phyloP scores from a whole-genome alignment of 2,329 filamentous ascomycete genomes.

The Chaetomium globosum region DNA sequence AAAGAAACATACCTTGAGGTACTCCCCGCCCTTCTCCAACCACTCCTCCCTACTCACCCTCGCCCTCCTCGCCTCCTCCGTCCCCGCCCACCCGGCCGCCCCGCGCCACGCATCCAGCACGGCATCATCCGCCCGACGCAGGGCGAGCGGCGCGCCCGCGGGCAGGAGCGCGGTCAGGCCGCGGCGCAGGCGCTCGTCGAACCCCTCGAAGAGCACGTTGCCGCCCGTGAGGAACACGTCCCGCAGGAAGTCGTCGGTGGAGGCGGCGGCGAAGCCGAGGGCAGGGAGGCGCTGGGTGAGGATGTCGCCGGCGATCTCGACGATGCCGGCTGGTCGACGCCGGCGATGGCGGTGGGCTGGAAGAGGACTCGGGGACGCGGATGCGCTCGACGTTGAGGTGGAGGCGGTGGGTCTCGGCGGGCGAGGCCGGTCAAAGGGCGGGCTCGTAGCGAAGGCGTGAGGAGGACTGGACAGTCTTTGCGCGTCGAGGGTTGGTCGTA shows the following conservation, averaged over 20 bases:
- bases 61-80: constrained; percentile 60
- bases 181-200: constrained; percentile 76
- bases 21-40: constrained; percentile 87
- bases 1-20: constrained; percentile 71
- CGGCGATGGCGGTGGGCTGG: constrained; percentile 80
- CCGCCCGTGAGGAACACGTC: constrained; percentile 97
- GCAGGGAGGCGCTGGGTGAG: constrained; percentile 75
- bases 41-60: constrained; percentile 82
- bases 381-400: constrained; percentile 97
- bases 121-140: constrained; percentile 75
- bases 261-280: constrained; percentile 44
- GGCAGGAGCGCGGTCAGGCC: constrained; percentile 76
- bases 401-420: constrained; percentile 80
- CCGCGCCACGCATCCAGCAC: constrained; percentile 91
- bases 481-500: constrained; percentile 91
- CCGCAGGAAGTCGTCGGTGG: constrained; percentile 67
- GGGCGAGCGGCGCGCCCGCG: constrained; percentile 64
- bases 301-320: constrained; percentile 90
- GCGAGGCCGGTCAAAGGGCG: constrained; percentile 77
- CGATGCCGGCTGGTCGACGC: constrained; percentile 89
- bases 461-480: constrained; percentile 92
- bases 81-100: constrained; percentile 79
- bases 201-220: constrained; percentile 80
- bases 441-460: constrained; percentile 94
- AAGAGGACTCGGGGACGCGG: constrained; percentile 92